Percentiles rank a stretch among this genome's conserved stretches.
phyloP scores from a whole-genome alignment of 176 grass and related monocot species.

The Avena eriantha region DNA sequence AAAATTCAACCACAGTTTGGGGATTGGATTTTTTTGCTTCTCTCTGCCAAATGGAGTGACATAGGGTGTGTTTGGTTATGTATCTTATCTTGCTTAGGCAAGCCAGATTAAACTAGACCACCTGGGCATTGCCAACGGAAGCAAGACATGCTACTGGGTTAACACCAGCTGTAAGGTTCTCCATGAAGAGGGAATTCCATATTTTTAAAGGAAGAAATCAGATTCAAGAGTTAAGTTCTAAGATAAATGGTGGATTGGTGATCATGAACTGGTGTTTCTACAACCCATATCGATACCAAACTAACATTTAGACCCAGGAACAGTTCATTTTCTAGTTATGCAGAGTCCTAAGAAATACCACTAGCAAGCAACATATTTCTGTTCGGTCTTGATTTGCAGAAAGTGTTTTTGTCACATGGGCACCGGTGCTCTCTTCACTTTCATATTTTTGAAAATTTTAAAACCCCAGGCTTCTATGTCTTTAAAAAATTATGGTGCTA shows the following conservation, averaged over 20 bases:
- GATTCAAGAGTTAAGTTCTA: background rate
- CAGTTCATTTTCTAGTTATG: background rate
- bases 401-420: too few relatives aligned
- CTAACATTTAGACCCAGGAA: background rate
- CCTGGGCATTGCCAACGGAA: background rate
- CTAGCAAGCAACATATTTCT: too few relatives aligned
- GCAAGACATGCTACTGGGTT: background rate
- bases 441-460: too few relatives aligned
- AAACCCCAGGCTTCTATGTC: too few relatives aligned
- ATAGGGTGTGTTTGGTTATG: background rate
- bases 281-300: background rate
- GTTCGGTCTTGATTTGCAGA: too few relatives aligned
- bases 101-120: too few relatives aligned
- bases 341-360: background rate
- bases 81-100: too few relatives aligned
- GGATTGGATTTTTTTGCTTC: background rate
- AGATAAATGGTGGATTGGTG: background rate
- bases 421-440: too few relatives aligned
- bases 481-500: too few relatives aligned
- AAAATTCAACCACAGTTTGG: background rate
- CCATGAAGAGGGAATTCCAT: background rate
- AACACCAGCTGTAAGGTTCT: background rate
- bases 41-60: background rate
- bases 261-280: background rate
- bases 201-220: background rate